Percentiles rank a stretch among this genome's conserved stretches.
phyloP scores from a whole-genome alignment of 495 filamentous ascomycete species.

The Tetracladium setigerum region DNA sequence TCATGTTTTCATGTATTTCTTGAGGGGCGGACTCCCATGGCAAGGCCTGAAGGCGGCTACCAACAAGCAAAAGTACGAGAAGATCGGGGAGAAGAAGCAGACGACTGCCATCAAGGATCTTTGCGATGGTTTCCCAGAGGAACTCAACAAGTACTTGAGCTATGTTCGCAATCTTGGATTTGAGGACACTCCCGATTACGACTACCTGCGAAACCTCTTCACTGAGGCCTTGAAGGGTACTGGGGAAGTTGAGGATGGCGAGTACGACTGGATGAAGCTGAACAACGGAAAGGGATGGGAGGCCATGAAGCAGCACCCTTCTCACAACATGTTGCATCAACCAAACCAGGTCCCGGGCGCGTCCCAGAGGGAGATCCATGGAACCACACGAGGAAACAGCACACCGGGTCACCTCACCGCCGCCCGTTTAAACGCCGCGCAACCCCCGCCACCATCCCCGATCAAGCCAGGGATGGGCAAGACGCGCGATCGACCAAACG shows the following conservation, averaged over 20 bases:
- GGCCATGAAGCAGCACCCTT: slow-evolving; percentile 76
- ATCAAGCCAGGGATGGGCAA: slow-evolving; percentile 73
- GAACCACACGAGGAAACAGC: slow-evolving; percentile 44
- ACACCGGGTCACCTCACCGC: slow-evolving; percentile 62
- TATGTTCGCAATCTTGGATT: slow-evolving; percentile 98
- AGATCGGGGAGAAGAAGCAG: slow-evolving; percentile 99
- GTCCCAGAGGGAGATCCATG: slow-evolving; percentile 70
- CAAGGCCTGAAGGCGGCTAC: slow-evolving; percentile 98
- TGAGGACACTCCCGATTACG: slow-evolving; percentile 97
- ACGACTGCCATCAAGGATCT: slow-evolving; percentile 95
- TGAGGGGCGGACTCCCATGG: slow-evolving; percentile 93
- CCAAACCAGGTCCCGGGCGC: slow-evolving; percentile 65
- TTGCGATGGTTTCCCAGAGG: slow-evolving; percentile 93
- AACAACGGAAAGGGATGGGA: slow-evolving; percentile 95
- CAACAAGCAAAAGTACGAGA: slow-evolving; percentile 99
- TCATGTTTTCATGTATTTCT: slow-evolving; percentile 99
- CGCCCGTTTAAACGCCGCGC: slow-evolving; percentile 95
- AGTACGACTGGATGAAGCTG: slow-evolving; percentile 99
- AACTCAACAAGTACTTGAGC: slow-evolving; percentile 94
- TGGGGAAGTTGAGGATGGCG: slow-evolving; percentile 93
- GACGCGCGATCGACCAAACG: slow-evolving; percentile 76
- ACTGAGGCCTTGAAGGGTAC: slow-evolving; percentile 93
- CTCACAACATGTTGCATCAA: slow-evolving; percentile 66
- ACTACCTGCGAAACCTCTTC: slow-evolving; percentile 93
- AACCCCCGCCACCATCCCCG: slow-evolving; percentile 83